Evolutionary conservation across 257 asterid species (phyloP), one percentile per base, ranked within the genome.

Genomic region (Solanum boliviense): DNA sequence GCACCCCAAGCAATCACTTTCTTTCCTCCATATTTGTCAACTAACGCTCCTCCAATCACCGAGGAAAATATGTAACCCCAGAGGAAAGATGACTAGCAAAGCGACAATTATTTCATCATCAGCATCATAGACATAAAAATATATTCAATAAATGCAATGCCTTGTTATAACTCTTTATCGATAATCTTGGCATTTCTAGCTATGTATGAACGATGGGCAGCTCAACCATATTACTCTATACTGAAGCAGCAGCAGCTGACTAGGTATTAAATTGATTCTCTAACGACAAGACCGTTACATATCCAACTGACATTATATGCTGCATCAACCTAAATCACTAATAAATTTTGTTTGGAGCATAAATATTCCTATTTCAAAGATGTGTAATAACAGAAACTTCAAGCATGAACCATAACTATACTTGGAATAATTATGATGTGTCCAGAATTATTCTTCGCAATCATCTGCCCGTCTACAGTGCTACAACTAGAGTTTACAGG

Each of bases 1-100:
- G 95, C 98, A 84, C 99, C 99, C 98, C 98, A 95, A 9, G 98
- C 98, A 31, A 97, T 93, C 23, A 95, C 98, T 74, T 75, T 90
- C 88, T 95, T 95, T 35, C 99, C 98, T 76, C 98, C 98, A 38
- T 95, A 95, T 90, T 87, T 97, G 83, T 97, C 99, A 27, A 97
- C 98, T 87, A 97, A 93, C 32, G 98, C 99, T 87, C 99, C 99
- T 86, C 99, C 98, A 15, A 97, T 89, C 46, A 94, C 90, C 18
- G 98, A 95, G 86, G 99, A 97, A 89, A 92, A 93, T 96, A 97
- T 92, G 91, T 97, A 97, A 88, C 99, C 99, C 98, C 99, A 97
- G 83, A 97, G 95, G 90, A 97, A 97, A 83, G 99, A 97, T 86
- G 99, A 97, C 99, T 97, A 34, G 91, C 23, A 87, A 88, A 88